Base-by-base conservation (phyloP, 208 protist species). In the Acanthamoeba rhysodes region DNA sequence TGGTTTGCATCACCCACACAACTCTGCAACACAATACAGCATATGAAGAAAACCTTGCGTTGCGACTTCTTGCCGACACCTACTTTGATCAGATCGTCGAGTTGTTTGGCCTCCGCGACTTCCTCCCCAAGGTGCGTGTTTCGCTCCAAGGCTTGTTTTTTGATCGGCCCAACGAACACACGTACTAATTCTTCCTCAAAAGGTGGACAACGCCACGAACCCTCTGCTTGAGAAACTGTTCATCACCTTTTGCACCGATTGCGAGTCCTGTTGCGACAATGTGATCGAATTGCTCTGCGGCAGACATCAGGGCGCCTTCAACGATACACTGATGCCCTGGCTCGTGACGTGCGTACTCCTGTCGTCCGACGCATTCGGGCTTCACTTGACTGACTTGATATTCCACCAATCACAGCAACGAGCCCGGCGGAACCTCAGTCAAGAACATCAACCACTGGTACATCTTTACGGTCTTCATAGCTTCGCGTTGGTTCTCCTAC, bases 361-460 rank as follows among this genome's bases (percentile, higher is more conserved):
- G 41, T 12, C 53, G 59, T 7, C 92, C 78, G 14, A 20, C 55
- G 55, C 18, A 20, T 20, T 59, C 7, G 14, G 14, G 6, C 55
- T 50, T 55, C 53, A 50, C n/a, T 88, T 27, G 85, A 80, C 24
- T 96, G 94, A 8, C 90, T 87, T 72, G 41, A 8, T 32, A 95
- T 37, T 59, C 70, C 82, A 82, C 91, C 12, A 27, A 37, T 6
- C 48, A 95, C 18, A 78, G 55, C n/a, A 95, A 96, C 37, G 96
- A 96, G 50, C 96, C 96, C 70, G 92, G 88, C 32, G 96, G 96
- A 18, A 97, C 96, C 0, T 95, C 93, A 12, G 57, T 95, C 22
- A 88, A 91, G 41, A 97, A 97, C 45, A 96, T 97, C 4, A 22
- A 32, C 6, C 96, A 97, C 76, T 97, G 95, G 68, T 92, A 57